Percentiles rank a stretch among this genome's conserved stretches.
Evolutionary conservation across 179 eudicot species (phyloP).

Genomic region (Beta corolliflora): DNA sequence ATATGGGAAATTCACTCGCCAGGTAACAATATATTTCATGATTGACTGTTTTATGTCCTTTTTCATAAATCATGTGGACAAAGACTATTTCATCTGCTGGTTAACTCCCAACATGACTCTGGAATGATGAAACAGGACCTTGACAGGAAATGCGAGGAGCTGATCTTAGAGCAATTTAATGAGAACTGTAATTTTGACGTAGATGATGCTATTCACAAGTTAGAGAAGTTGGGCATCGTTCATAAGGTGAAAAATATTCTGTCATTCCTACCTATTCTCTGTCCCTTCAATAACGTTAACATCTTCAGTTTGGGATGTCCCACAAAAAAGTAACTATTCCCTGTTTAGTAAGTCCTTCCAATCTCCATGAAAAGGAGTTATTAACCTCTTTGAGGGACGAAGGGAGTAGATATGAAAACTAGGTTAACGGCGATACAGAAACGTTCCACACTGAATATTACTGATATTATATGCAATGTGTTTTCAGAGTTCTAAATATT

Average conservation of each 20-base stretch:
- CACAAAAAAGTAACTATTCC: no score
- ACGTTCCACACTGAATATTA: not conserved
- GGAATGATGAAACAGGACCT: conserved; percentile 33
- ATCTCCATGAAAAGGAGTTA: no score
- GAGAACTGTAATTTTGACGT: conserved; percentile 46
- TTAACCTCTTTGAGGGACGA: no score
- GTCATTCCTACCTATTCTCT: not conserved
- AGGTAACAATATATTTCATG: conserved; percentile 23
- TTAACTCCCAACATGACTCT: not conserved
- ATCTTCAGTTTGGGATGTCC: no score
- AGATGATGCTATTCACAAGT: conserved; percentile 44
- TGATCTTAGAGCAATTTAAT: conserved; percentile 34
- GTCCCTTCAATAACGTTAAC: no score
- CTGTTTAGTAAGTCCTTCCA: no score
- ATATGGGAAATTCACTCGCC: conserved; percentile 34
- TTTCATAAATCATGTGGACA: not conserved
- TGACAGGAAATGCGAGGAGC: conserved; percentile 39
- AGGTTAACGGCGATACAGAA: no score
- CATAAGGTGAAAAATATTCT: conserved; percentile 23
- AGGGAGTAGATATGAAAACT: no score
- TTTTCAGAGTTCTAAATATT: not conserved
- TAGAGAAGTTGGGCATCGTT: conserved; percentile 40
- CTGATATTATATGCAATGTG: no score
- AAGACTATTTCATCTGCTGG: no score
- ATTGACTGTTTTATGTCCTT: not conserved